Conservation (phyloP, 345 rosid species). For the Durio zibethinus region DNA sequence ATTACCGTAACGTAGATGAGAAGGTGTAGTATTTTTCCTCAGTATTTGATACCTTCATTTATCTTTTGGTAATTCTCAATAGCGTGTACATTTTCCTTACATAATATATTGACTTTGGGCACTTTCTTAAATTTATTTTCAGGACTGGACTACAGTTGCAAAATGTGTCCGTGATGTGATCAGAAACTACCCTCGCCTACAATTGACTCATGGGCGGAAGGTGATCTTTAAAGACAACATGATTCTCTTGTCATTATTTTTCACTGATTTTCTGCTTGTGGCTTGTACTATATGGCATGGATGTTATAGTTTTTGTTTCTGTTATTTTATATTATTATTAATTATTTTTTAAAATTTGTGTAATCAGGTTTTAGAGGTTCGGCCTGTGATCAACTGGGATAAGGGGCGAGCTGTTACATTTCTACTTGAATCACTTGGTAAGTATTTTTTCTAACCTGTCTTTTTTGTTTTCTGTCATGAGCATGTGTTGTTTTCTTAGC, state of each 20-base stretch:
- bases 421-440: constrained; percentile 92
- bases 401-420: constrained; percentile 92
- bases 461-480: neutral
- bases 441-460: neutral
- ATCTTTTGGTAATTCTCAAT: neutral
- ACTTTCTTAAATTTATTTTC: constrained; percentile 16
- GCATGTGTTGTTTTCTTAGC: neutral
- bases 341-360: neutral
- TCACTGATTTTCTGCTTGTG: neutral
- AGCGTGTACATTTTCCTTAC: neutral
- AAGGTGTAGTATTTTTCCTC: constrained; percentile 34
- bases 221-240: constrained; percentile 29
- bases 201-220: constrained; percentile 77
- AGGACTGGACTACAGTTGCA: constrained; percentile 61
- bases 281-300: neutral
- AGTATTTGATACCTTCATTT: neutral
- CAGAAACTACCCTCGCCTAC: constrained; percentile 48
- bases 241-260: neutral
- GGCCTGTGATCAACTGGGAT: constrained; percentile 92
- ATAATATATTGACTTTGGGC: neutral
- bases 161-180: constrained; percentile 52
- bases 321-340: constrained; percentile 8
- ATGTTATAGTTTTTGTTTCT: neutral
- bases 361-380: constrained; percentile 83
- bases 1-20: constrained; percentile 87